These are phyloP conservation scores for Emiliania huxleyi DNA, from an alignment of 78 protist species.

Conservation along the genomic window DNA sequence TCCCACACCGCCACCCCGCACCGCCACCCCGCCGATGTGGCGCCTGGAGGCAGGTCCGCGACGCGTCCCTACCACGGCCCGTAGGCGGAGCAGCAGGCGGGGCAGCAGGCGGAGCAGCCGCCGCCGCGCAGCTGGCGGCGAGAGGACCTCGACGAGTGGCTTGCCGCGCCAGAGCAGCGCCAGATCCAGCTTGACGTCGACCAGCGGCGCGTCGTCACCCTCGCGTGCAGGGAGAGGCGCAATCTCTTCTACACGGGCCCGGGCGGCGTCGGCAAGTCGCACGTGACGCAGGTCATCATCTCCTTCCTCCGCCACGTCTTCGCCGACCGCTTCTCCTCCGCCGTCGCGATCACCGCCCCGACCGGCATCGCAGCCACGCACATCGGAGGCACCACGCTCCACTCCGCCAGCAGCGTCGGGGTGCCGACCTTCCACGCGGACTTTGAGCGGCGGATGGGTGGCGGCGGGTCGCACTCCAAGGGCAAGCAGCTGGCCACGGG, in stretches of 20 bases:
- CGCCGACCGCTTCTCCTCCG: neutral
- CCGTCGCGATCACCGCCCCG: neutral
- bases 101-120: neutral
- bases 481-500: neutral
- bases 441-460: neutral
- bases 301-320: slow-evolving; percentile 1
- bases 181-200: neutral
- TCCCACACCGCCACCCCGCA: too few relatives aligned
- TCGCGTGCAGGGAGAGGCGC: neutral
- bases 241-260: slow-evolving; percentile 23
- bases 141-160: neutral
- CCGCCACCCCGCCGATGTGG: too few relatives aligned
- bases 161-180: neutral
- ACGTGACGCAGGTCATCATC: neutral
- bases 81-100: too few relatives aligned
- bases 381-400: slow-evolving; percentile 16
- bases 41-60: too few relatives aligned
- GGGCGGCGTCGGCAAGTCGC: slow-evolving; percentile 18
- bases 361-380: slow-evolving; percentile 15
- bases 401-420: neutral
- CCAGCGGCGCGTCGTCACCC: neutral
- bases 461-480: neutral
- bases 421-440: neutral
- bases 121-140: neutral
- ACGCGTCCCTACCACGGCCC: too few relatives aligned